Evolutionary conservation across 257 asterid genomes (phyloP).

Genomic region (Jasminum sambac): DNA sequence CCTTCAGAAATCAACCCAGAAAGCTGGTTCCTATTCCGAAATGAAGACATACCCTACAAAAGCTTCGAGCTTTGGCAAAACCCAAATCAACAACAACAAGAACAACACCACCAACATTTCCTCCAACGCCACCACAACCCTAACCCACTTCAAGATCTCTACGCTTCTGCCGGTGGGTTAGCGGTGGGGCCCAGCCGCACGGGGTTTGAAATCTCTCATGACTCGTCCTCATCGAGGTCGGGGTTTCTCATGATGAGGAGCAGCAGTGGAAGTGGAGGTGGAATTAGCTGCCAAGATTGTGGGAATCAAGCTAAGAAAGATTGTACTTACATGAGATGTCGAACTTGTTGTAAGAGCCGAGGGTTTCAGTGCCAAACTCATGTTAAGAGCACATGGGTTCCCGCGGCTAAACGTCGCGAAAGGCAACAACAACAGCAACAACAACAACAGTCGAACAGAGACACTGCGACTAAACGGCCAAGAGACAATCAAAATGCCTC

Average conservation of each 20-base stretch:
- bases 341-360: slow-evolving; percentile 88
- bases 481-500: slow-evolving; percentile 47
- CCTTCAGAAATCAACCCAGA: slow-evolving; percentile 51
- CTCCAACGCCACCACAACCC: slow-evolving; percentile 27
- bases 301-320: slow-evolving; percentile 91
- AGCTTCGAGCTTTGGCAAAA: slow-evolving; percentile 79
- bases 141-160: slow-evolving; percentile 64
- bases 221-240: slow-evolving; percentile 50
- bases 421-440: slow-evolving; percentile 48
- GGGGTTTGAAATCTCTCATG: slow-evolving; percentile 40
- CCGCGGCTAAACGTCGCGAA: slow-evolving; percentile 80
- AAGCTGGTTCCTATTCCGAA: slow-evolving; percentile 71
- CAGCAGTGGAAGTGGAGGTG: slow-evolving; percentile 43
- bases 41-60: slow-evolving; percentile 57
- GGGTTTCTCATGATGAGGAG: slow-evolving; percentile 70
- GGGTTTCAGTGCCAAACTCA: slow-evolving; percentile 79
- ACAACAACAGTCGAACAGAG: slow-evolving; percentile 28
- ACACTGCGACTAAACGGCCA: slow-evolving; percentile 34
- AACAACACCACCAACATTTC: slow-evolving; percentile 33
- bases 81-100: slow-evolving; percentile 36
- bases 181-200: slow-evolving; percentile 52
- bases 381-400: slow-evolving; percentile 90
- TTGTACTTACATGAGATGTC: slow-evolving; percentile 82
- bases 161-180: slow-evolving; percentile 52
- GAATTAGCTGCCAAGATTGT: slow-evolving; percentile 87